Conservation (phyloP, 768 basidiomycete species). For the Lactarius quietus region DNA sequence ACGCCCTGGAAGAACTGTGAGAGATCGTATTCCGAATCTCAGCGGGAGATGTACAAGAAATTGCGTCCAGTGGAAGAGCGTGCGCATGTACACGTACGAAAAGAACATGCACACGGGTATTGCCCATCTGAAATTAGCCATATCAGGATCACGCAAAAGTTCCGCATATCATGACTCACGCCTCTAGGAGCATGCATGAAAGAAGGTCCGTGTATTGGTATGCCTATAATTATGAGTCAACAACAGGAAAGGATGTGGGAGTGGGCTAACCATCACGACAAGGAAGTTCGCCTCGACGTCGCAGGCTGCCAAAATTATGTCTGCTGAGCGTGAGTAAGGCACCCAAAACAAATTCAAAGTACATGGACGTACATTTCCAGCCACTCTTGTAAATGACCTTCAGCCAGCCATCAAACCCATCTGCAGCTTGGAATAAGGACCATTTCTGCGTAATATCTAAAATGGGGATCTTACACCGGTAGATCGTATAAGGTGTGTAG, state of each 20-base stretch:
- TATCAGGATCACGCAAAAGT: neutral
- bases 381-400: constrained; percentile 68
- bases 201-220: constrained; percentile 84
- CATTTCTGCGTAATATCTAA: neutral
- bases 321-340: constrained; percentile 37
- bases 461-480: constrained; percentile 57
- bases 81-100: constrained; percentile 78
- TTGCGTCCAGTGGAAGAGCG: constrained; percentile 81
- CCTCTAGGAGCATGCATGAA: constrained; percentile 88
- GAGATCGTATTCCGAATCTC: neutral
- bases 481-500: constrained; percentile 89
- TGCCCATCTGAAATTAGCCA: constrained; percentile 60
- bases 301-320: constrained; percentile 71
- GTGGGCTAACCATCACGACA: constrained; percentile 58
- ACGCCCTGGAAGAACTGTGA: constrained; percentile 49
- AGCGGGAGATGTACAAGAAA: constrained; percentile 49
- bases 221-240: constrained; percentile 42
- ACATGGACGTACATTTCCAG: constrained; percentile 69
- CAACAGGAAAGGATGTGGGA: neutral
- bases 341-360: neutral
- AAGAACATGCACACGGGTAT: constrained; percentile 85
- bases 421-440: constrained; percentile 36
- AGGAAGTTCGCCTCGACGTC: constrained; percentile 90
- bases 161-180: constrained; percentile 43
- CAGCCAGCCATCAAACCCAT: constrained; percentile 83